Evolutionary conservation across 148 eudicot genomes (phyloP).

Genomic region (Rheum nobile): DNA sequence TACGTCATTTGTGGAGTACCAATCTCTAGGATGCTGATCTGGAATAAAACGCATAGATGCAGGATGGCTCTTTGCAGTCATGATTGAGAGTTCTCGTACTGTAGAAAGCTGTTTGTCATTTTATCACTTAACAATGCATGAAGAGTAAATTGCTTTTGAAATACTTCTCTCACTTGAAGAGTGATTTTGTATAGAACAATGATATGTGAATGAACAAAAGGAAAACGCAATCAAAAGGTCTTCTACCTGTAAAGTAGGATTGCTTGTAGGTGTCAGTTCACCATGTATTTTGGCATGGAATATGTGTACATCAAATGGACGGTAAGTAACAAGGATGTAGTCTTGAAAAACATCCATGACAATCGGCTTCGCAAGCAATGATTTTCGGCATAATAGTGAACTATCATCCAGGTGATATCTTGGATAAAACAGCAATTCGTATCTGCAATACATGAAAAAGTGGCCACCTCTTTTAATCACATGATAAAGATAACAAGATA

Average conservation of each 20-base stretch:
- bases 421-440: constrained; percentile 92
- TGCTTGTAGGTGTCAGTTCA: constrained; percentile 73
- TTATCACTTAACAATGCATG: constrained; percentile 94
- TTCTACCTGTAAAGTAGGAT: constrained; percentile 71
- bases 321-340: constrained; percentile 83
- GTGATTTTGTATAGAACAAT: constrained; percentile 3
- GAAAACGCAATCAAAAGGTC: constrained; percentile 6
- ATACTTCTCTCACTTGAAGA: constrained; percentile 4
- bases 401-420: constrained; percentile 99
- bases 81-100: constrained; percentile 99
- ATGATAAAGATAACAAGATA: not conserved
- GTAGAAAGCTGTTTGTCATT: constrained; percentile 99
- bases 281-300: constrained; percentile 75
- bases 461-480: not conserved
- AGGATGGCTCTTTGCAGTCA: constrained; percentile 98
- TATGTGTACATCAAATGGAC: constrained; percentile 88
- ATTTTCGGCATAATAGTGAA: constrained; percentile 68
- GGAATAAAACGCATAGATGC: constrained; percentile 93
- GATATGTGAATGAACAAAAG: constrained; percentile 5
- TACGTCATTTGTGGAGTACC: constrained; percentile 20
- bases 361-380: constrained; percentile 77
- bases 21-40: constrained; percentile 54
- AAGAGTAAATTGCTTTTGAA: constrained; percentile 20
- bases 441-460: constrained; percentile 43
- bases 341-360: constrained; percentile 94